Evolutionary conservation across 2,329 filamentous ascomycete genomes (phyloP), one percentile per base, ranked within the genome.

Genomic region (Penicillium sp.): DNA sequence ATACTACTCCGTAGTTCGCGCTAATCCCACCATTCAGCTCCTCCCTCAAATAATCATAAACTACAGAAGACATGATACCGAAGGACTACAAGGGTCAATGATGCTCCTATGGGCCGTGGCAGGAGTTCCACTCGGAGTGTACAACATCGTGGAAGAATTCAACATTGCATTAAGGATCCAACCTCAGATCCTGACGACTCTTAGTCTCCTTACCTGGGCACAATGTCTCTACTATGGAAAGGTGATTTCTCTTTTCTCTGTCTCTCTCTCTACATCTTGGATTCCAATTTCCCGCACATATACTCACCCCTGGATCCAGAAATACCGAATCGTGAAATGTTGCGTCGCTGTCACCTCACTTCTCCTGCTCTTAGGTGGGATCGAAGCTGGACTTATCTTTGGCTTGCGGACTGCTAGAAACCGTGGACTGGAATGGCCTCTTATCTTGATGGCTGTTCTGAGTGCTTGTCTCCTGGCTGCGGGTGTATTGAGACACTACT

Each of bases 41-140:
- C 78, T 88, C 22, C 84, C 85, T 0, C 85, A 88, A 63, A 86
- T 88, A 41, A 65, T 83, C 29, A 79, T 86, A 59, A 88, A 88
- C 60, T 82, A 84, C 59, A 77, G 79, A 4, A 75, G 84, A 1
- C 83, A 87, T 63, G 76, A 86, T 71, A 83, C 83, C 1, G 78
- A 74, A 0, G 84, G 84, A 0, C 73, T 88, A 0, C 83, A 87
- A 41, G 77, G 80, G 0, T 80, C 81, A 0, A 87, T 88, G 84
- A 87, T 88, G 83, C 78, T 88, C 64, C 74, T 87, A 2, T 88
- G 84, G 62, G 61, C 61, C 78, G 81, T 82, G 0, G 84, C 84
- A 1, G 84, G 84, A 0, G 80, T 87, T 0, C 84, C 84, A 0
- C 72, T 88, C 0, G 85, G 84, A 2, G 77, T 80, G 11, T 81